Percentiles rank a stretch among this genome's conserved stretches.
Conservation (phyloP, 768 basidiomycete species). For the Naganishia vishniacii region DNA sequence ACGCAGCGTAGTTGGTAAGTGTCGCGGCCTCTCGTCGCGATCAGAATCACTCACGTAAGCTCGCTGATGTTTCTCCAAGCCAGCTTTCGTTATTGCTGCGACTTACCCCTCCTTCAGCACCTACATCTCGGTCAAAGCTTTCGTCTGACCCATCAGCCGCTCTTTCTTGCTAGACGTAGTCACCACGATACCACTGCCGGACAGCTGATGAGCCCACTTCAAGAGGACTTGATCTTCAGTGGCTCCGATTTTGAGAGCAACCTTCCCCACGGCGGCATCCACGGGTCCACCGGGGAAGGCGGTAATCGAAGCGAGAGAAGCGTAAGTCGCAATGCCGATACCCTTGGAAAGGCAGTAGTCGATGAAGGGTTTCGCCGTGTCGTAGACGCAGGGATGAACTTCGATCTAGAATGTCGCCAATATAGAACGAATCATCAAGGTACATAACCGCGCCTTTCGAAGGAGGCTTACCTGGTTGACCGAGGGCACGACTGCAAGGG, state of each 20-base stretch:
- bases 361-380: slow-evolving; percentile 36
- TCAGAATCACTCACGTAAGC: no score
- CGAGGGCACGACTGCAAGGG: not conserved
- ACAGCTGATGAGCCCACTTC: slow-evolving; percentile 34
- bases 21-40: no score
- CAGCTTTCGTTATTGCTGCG: no score
- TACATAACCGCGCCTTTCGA: not conserved
- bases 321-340: slow-evolving; percentile 39
- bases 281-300: slow-evolving; percentile 29
- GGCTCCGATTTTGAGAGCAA: slow-evolving; percentile 24
- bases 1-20: no score
- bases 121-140: not conserved
- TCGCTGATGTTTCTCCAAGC: not conserved
- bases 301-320: slow-evolving; percentile 34
- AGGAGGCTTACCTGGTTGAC: slow-evolving; percentile 4
- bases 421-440: not conserved
- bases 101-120: no score
- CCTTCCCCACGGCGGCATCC: slow-evolving; percentile 28
- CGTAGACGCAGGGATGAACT: slow-evolving; percentile 48
- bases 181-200: slow-evolving; percentile 29
- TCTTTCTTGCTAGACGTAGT: slow-evolving; percentile 19
- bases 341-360: slow-evolving; percentile 37
- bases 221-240: slow-evolving; percentile 37
- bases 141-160: not conserved
- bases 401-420: slow-evolving; percentile 49